These are phyloP conservation scores for Amanita rimosa DNA, from an alignment of 768 basidiomycete genomes.

Conservation along the genomic window DNA sequence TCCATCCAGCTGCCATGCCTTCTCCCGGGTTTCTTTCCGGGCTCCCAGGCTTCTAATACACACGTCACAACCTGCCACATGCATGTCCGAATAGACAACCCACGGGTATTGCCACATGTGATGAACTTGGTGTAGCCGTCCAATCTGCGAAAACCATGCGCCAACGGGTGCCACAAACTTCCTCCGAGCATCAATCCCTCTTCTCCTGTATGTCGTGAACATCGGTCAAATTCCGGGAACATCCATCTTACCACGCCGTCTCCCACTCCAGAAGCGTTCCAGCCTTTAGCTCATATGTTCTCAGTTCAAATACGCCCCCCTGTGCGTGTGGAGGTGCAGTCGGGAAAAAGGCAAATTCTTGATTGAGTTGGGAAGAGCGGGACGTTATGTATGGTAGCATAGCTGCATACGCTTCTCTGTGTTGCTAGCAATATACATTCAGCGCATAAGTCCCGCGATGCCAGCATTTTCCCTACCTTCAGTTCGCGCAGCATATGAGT, in stretches of 20 bases:
- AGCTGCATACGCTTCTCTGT: slow-evolving; percentile 53
- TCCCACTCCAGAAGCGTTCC: slow-evolving; percentile 96
- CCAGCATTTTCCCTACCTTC: slow-evolving; percentile 34
- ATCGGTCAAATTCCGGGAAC: neutral
- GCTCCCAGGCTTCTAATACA: slow-evolving; percentile 55
- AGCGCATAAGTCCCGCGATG: neutral
- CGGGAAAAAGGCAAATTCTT: slow-evolving; percentile 94
- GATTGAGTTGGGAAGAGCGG: slow-evolving; percentile 69
- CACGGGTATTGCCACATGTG: slow-evolving; percentile 98
- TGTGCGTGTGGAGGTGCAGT: slow-evolving; percentile 77
- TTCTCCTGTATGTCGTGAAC: slow-evolving; percentile 46
- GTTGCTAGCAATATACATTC: slow-evolving; percentile 25
- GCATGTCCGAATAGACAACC: slow-evolving; percentile 18
- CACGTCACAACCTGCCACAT: neutral
- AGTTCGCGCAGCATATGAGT: slow-evolving; percentile 50
- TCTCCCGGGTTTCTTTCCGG: slow-evolving; percentile 76
- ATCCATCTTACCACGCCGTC: slow-evolving; percentile 57
- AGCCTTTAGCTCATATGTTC: slow-evolving; percentile 80
- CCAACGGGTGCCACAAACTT: slow-evolving; percentile 80
- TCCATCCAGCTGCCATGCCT: slow-evolving; percentile 89
- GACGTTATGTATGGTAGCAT: slow-evolving; percentile 70
- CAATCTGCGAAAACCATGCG: slow-evolving; percentile 88
- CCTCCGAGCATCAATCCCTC: slow-evolving; percentile 87
- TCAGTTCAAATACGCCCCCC: slow-evolving; percentile 90
- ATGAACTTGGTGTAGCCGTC: slow-evolving; percentile 79